Evolutionary conservation across 345 rosid species (phyloP).

Genomic region (Salix viminalis): DNA sequence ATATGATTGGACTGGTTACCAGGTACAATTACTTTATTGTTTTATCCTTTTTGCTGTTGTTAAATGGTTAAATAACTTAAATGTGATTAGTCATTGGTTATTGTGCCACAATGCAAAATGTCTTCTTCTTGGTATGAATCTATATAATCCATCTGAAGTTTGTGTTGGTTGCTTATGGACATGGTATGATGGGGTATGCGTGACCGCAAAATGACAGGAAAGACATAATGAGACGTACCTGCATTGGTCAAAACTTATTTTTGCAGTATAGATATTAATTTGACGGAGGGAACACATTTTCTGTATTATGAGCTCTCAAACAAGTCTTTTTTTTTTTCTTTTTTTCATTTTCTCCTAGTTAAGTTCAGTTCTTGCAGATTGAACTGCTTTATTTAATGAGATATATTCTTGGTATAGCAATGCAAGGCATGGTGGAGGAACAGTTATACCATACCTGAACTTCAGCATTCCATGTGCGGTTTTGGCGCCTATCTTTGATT

Average conservation of each 20-base stretch:
- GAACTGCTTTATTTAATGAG: slow-evolving; percentile 6
- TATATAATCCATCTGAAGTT: background rate
- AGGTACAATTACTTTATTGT: slow-evolving; percentile 39
- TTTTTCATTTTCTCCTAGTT: background rate
- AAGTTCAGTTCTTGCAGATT: background rate
- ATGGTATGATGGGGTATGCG: background rate
- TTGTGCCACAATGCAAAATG: background rate
- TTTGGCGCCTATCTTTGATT: slow-evolving; percentile 68
- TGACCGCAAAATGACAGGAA: background rate
- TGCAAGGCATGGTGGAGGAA: slow-evolving; percentile 85
- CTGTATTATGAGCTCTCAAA: background rate
- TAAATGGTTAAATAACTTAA: background rate
- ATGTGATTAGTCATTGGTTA: background rate
- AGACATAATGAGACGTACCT: background rate
- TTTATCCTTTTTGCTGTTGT: background rate
- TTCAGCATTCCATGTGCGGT: slow-evolving; percentile 90
- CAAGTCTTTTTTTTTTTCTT: background rate
- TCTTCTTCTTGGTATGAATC: background rate
- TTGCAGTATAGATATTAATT: background rate
- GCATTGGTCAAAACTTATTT: background rate
- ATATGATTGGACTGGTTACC: slow-evolving; percentile 88
- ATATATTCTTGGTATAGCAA: slow-evolving; percentile 52
- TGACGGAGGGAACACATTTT: background rate
- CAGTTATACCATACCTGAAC: slow-evolving; percentile 80
- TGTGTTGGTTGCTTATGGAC: background rate